Percentiles rank a stretch among this genome's conserved stretches.
Evolutionary conservation across 257 asterid species (phyloP).

Genomic region (Solanum commersonii): DNA sequence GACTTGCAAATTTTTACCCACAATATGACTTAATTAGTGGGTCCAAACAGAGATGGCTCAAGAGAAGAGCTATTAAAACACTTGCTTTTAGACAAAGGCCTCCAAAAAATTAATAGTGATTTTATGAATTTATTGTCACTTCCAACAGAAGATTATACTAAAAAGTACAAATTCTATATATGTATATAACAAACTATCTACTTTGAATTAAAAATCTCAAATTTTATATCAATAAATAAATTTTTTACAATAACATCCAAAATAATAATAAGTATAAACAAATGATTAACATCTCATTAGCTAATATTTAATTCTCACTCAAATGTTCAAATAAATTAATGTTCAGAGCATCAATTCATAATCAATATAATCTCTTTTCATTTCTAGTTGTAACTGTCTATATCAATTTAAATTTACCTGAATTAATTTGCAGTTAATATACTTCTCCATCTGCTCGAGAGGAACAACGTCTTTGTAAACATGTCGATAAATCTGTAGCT

Average conservation of each 20-base stretch:
- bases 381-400: background rate
- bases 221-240: no score
- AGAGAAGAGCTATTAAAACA: background rate
- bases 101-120: background rate
- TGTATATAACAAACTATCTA: background rate
- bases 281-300: background rate
- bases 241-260: no score
- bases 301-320: background rate
- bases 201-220: background rate
- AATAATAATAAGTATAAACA: no score
- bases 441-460: constrained; percentile 2
- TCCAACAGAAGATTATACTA: no score
- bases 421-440: constrained; percentile 11
- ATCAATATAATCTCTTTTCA: background rate
- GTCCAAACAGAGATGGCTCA: background rate
- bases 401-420: constrained; percentile 2
- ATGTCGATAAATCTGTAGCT: constrained; percentile 13
- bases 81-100: background rate
- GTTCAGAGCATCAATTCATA: background rate
- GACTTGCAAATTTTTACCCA: background rate
- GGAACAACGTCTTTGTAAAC: constrained; percentile 23
- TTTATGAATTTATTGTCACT: no score
- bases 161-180: background rate
- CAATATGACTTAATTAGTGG: background rate
- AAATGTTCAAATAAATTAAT: background rate